Evolutionary conservation across 2,329 filamentous ascomycete species (phyloP).

Genomic region (Dactylellina drechsleri): DNA sequence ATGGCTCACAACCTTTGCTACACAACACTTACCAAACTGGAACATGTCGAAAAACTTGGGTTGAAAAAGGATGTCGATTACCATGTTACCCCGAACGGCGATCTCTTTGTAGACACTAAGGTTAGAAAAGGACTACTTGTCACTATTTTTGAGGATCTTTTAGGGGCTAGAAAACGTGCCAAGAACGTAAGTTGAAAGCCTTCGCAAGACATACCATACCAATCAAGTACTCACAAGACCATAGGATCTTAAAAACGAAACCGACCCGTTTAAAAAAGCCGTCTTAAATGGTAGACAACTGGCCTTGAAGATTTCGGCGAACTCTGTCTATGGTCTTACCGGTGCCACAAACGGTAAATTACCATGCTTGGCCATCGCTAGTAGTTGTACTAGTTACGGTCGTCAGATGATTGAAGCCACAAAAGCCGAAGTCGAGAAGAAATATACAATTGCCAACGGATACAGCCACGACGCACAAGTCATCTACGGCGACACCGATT

Average conservation of each 20-base stretch:
- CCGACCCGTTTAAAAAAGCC: slow-evolving; percentile 96
- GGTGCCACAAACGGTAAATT: slow-evolving; percentile 96
- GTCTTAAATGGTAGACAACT: slow-evolving; percentile 97
- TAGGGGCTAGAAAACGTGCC: slow-evolving; percentile 91
- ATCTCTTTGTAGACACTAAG: slow-evolving; percentile 88
- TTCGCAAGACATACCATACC: neutral
- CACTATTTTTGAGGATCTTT: slow-evolving; percentile 93
- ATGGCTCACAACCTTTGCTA: slow-evolving; percentile 99
- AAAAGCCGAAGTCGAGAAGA: slow-evolving; percentile 89
- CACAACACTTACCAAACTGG: slow-evolving; percentile 87
- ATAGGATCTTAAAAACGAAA: slow-evolving; percentile 77
- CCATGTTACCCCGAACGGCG: slow-evolving; percentile 92
- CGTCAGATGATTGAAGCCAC: slow-evolving; percentile 99
- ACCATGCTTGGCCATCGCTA: slow-evolving; percentile 92
- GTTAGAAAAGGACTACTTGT: slow-evolving; percentile 90
- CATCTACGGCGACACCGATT: slow-evolving; percentile 99
- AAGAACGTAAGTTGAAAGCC: slow-evolving; percentile 54
- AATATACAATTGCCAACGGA: slow-evolving; percentile 91
- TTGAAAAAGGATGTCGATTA: slow-evolving; percentile 93
- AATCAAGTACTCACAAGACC: slow-evolving; percentile 10
- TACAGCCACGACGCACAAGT: slow-evolving; percentile 95
- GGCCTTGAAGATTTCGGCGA: slow-evolving; percentile 94
- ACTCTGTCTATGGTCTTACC: slow-evolving; percentile 96
- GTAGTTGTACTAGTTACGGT: slow-evolving; percentile 95
- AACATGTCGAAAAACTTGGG: slow-evolving; percentile 76